These are phyloP conservation scores for Rhodotorula sp. DNA, from an alignment of 1,284 basidiomycete genomes.

Conservation along the genomic window DNA sequence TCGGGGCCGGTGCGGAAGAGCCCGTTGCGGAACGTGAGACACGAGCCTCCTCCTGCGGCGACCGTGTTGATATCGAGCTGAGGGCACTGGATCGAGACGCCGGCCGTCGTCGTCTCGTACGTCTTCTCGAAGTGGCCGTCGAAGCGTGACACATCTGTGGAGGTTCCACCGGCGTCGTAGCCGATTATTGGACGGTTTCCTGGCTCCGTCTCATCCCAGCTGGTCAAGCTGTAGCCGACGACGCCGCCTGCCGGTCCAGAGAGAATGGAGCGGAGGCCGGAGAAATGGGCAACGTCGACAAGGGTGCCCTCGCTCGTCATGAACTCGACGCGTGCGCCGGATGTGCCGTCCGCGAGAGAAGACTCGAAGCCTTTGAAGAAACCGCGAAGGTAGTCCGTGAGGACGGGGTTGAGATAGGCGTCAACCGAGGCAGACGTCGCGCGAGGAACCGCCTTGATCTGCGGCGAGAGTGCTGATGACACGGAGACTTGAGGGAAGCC, in stretches of 20 bases:
- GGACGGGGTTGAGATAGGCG: slow-evolving; percentile 65
- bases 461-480: slow-evolving; percentile 77
- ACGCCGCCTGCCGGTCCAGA: slow-evolving; percentile 87
- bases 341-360: slow-evolving; percentile 59
- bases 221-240: slow-evolving; percentile 79
- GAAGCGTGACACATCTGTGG: slow-evolving; percentile 81
- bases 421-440: slow-evolving; percentile 91
- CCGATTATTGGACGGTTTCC: slow-evolving; percentile 63
- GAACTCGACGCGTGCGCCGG: slow-evolving; percentile 57
- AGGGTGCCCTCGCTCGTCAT: slow-evolving; percentile 87
- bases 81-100: slow-evolving; percentile 81
- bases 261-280: slow-evolving; percentile 81
- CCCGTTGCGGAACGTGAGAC: slow-evolving; percentile 74
- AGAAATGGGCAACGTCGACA: slow-evolving; percentile 79
- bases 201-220: slow-evolving; percentile 67
- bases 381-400: slow-evolving; percentile 51
- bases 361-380: slow-evolving; percentile 77
- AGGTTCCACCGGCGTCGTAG: slow-evolving; percentile 60
- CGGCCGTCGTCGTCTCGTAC: slow-evolving; percentile 87
- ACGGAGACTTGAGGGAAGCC: slow-evolving; percentile 68
- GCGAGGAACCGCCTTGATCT: slow-evolving; percentile 73
- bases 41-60: slow-evolving; percentile 82
- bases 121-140: slow-evolving; percentile 81
- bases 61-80: slow-evolving; percentile 60
- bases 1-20: slow-evolving; percentile 45